Evolutionary conservation across 305 asterid genomes (phyloP).

Genomic region (Solanum hybrid): DNA sequence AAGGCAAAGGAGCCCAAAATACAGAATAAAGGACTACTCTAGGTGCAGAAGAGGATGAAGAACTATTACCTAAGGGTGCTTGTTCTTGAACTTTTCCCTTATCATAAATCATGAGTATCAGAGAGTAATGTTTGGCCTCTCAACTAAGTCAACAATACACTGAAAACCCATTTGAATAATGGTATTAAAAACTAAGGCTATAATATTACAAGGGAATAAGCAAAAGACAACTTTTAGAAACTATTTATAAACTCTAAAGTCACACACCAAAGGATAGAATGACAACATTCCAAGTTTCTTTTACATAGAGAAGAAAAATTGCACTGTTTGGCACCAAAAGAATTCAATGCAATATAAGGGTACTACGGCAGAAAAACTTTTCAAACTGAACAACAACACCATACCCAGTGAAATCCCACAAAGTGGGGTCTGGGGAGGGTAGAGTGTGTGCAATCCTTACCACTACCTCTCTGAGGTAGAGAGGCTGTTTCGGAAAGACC

Average conservation of each 20-base stretch:
- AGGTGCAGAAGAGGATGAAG: background rate
- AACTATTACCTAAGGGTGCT: background rate
- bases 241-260: background rate
- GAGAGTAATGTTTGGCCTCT: background rate
- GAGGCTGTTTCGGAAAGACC: background rate
- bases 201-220: background rate
- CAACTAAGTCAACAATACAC: background rate
- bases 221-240: background rate
- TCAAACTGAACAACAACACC: background rate
- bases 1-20: background rate
- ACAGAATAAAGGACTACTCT: background rate
- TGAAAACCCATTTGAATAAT: background rate
- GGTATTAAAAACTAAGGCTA: background rate
- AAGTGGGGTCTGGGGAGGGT: background rate
- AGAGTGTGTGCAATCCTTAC: background rate
- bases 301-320: background rate
- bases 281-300: background rate
- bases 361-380: background rate
- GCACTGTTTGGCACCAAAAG: background rate
- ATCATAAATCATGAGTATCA: background rate
- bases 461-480: background rate
- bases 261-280: background rate
- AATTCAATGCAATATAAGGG: background rate
- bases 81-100: background rate
- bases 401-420: background rate